These are phyloP conservation scores for Chrysoporthe puriensis DNA, from an alignment of 2,329 filamentous ascomycete species.

Conservation along the genomic window DNA sequence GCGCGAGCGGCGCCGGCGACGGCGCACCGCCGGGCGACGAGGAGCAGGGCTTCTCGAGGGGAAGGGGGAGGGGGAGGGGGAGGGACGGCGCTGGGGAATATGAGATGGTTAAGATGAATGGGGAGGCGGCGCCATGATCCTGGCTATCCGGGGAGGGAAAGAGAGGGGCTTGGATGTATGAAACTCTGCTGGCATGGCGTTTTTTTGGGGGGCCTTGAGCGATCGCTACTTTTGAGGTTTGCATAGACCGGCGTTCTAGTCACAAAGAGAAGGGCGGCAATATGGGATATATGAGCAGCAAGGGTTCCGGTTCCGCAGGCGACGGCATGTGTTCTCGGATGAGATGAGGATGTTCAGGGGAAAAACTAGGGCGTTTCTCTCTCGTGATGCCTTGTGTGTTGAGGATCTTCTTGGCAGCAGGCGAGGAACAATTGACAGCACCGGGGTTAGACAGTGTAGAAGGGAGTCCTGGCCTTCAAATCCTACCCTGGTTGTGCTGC, in stretches of 20 bases:
- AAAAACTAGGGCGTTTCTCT: no score
- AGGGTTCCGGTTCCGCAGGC: not conserved
- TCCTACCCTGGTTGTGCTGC: no score
- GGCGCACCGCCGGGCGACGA: slow-evolving; percentile 42
- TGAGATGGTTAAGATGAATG: slow-evolving; percentile 65
- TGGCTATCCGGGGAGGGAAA: not conserved
- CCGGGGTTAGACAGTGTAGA: no score
- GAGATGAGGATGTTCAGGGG: not conserved
- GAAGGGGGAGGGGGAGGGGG: slow-evolving; percentile 55
- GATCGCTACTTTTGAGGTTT: not conserved
- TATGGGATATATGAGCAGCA: not conserved
- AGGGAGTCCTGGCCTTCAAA: no score
- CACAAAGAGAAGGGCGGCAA: not conserved
- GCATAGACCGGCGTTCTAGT: slow-evolving; percentile 13
- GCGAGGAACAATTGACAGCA: no score
- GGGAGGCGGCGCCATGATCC: slow-evolving; percentile 18
- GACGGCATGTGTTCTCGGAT: not conserved
- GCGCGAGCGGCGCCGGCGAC: slow-evolving; percentile 29
- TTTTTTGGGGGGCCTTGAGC: not conserved
- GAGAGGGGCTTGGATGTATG: not conserved
- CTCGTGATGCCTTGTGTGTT: not conserved
- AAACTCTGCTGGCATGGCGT: slow-evolving; percentile 2
- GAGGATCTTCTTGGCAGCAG: not conserved
- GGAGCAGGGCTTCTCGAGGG: slow-evolving; percentile 55
- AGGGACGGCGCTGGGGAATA: slow-evolving; percentile 63